Base-by-base conservation (phyloP, 257 asterid genomes). In the Fraxinus pennsylvanica region DNA sequence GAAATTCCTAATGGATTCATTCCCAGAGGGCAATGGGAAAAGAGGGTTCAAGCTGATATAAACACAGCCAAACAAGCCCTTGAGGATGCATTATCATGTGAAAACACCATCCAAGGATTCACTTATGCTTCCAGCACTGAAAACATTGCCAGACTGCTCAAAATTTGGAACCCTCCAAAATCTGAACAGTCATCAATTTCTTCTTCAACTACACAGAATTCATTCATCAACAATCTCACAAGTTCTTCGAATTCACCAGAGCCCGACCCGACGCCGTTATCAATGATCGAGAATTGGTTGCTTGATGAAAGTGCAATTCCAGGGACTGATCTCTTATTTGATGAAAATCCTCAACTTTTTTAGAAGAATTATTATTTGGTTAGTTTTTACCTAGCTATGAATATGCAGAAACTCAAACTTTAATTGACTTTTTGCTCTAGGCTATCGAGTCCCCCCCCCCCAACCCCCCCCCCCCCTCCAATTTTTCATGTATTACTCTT, bases 11-110 rank as follows among this genome's bases (percentile, higher is more conserved):
- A 54, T 54, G 80, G 81, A 1, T 74, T 76, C 5, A 77, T 85
- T 1, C 83, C 96, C 0, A 78, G 88, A 36, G 98, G 99, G 17
- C 97, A 88, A 61, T 95, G 99, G 99, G 99, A 95, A 83, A 88
- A 84, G 61, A 86, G 90, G 76, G 92, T 95, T 7, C 99, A 91
- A 29, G 75, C 91, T 0, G 94, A 93, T 76, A 93, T 95, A 80
- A 78, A 75, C 81, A 93, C 93, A 0, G 97, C 99, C 85, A 93
- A 91, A 83, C 97, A 89, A 76, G 99, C 99, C 88, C 91, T 95
- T 32, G 84, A 88, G 4, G 94, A 89, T 41, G 99, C 99, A 0
- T 22, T 93, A 1, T 78, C 97, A 32, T 29, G 82, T 6, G 92
- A 90, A 5, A 79, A 75, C 71, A 57, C 82, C 45, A 61, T 14